Base-by-base conservation (phyloP, 2,329 filamentous ascomycete species). In the Cercospora nicotianae region DNA sequence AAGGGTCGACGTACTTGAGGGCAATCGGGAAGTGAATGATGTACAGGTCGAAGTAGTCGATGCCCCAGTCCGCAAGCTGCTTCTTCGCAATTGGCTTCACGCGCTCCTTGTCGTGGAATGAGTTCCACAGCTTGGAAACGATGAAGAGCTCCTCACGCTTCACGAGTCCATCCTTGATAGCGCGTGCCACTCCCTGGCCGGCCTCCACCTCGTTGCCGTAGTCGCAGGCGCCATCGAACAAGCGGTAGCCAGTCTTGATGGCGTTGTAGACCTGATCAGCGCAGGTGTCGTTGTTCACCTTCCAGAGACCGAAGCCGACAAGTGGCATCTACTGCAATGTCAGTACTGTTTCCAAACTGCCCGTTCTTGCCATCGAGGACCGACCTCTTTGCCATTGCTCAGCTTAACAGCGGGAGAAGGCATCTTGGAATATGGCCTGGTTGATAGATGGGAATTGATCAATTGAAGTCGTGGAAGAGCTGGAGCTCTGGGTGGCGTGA, bases 41-140 rank as follows among this genome's bases (percentile, higher is more conserved):
- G 87, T 90, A 96, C 72, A 96, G 87, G 80, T 96, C 93, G 80
- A 96, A 94, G 85, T 96, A 96, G 76, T 94, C 92, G 69, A 96
- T 79, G 70, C 90, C 89, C 89, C 91, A 94, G 84, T 94, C 91
- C 73, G 88, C 86, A 70, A 94, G 88, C 82, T 94, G 91, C 77
- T 89, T 90, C 80, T 87, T 87, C 80, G 84, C 86, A 77, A 95
- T 93, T 67, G 89, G 89, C 81, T 90, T 88, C 70, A 94, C 91
- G 74, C 87, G 86, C 74, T 94, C 89, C 74, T 85, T 85, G 76
- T 94, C 90, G 84, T 96, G 92, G 87, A 93, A 96, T 73, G 89
- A 90, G 84, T 94, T 93, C 69, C 69, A 63, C 93, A 96, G 90
- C 85, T 96, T 97, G 81, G 90, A 93, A 72, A 94, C 91, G 78